phyloP scores from a whole-genome alignment of 75 land plant species.

The Picea sitchensis region DNA sequence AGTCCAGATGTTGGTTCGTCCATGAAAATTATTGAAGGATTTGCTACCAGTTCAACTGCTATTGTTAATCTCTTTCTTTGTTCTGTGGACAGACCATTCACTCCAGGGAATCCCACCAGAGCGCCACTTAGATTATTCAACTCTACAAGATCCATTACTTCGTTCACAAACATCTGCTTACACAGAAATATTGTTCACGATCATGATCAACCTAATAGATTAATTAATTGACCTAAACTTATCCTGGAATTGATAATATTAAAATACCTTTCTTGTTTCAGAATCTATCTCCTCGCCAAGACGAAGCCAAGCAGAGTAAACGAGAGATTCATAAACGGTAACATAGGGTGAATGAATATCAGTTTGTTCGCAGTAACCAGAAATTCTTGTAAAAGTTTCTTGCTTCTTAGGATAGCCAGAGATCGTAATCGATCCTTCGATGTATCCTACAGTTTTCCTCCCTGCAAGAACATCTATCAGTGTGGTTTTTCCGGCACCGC shows the following conservation, averaged over 20 bases:
- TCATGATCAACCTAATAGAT: not conserved
- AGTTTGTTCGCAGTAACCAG: slow-evolving; percentile 77
- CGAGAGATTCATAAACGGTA: slow-evolving; percentile 66
- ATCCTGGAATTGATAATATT: not conserved
- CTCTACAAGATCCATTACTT: slow-evolving; percentile 33
- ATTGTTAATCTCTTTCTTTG: slow-evolving; percentile 23
- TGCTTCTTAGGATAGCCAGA: slow-evolving; percentile 78
- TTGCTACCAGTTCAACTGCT: slow-evolving; percentile 17
- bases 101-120: slow-evolving; percentile 19
- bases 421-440: slow-evolving; percentile 49
- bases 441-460: slow-evolving; percentile 83
- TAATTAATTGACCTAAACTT: not conserved
- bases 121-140: slow-evolving; percentile 9
- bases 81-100: slow-evolving; percentile 18
- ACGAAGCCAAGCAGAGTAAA: slow-evolving; percentile 71
- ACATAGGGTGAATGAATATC: slow-evolving; percentile 83
- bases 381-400: slow-evolving; percentile 71
- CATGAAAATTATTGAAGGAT: slow-evolving; percentile 22
- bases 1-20: slow-evolving; percentile 21
- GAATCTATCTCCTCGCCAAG: slow-evolving; percentile 43
- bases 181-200: not conserved
- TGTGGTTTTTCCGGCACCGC: slow-evolving; percentile 84
- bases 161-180: slow-evolving; percentile 15
- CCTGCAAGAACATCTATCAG: slow-evolving; percentile 84
- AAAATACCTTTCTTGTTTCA: slow-evolving; percentile 39